Base-by-base conservation (phyloP, 2,329 filamentous ascomycete genomes). In the Phialemoniopsis sp. region DNA sequence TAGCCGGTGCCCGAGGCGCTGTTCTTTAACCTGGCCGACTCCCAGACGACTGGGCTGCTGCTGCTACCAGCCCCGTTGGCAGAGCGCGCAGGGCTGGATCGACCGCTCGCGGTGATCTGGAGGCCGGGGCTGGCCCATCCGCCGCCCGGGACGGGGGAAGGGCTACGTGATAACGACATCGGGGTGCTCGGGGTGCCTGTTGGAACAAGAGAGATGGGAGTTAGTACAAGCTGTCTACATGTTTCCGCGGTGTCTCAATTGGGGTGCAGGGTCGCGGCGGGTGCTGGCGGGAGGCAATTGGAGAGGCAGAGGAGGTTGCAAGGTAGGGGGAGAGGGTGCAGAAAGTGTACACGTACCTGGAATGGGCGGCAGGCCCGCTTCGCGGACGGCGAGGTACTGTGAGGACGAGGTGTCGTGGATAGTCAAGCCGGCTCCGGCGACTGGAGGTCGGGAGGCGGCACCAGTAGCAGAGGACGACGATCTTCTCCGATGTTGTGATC, bases 151-250 rank as follows among this genome's bases (percentile, higher is more conserved):
- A 81, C 77, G 46, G 90, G 91, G 40, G 89, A 95, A 37, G 90
- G 88, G 57, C 88, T 94, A 65, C 89, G 82, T 50, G 89, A 93
- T 46, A 91, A 68, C 50, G 87, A 87, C 90, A 95, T 95, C 54
- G 68, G 65, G 49, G 63, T 55, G 52, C 66, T 71, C 32, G 79
- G 73, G 37, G 73, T 81, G 55, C 76, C 72, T 76, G 61, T 42
- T 28, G 34, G 34, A 35, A 32, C 29, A 26, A 30, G 6, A 6
- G 21, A 26, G 10, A 26, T 6, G 6, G 21, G 10, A 10, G 21
- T 26, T 26, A 26, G 21, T 26, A 10, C 10, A 10, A 26, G 36
- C 40, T 47, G n/a, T n/a, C n/a, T n/a, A n/a, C n/a, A n/a, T n/a
- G n/a, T n/a, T n/a, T n/a, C n/a, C n/a, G n/a, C n/a, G n/a, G n/a